Base-by-base conservation (phyloP, 306 rosid genomes). In the Rosa multiflora region DNA sequence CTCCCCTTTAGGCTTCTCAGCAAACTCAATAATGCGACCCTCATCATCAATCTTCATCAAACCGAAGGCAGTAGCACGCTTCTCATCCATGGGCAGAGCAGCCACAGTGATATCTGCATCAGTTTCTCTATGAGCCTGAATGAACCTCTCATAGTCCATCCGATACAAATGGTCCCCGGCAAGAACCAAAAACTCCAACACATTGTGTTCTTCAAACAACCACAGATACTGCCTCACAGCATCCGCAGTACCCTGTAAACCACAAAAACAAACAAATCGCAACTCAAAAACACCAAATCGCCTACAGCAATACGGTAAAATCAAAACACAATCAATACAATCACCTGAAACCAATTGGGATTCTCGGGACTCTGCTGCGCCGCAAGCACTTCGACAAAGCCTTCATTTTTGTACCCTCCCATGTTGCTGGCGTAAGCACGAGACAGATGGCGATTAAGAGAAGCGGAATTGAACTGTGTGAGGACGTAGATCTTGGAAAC, bases 311-410 rank as follows among this genome's bases (percentile, higher is more conserved):
- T 32, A 29, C 43, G 29, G 52, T 4, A 5, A 20, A 37, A 47
- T 20, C 13, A 6, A 14, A 4, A 5, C 40, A 71, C 7, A n/a
- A 46, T 7, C 21, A 52, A 43, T n/a, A 39, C 10, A 26, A 52
- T 85, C 52, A 94, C 99, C 99, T 95, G 99, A 62, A 95, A 95
- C 99, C 99, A 95, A 82, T 95, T 95, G 63, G 99, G 99, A 81
- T 95, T 95, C 86, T 95, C 99, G 0, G 99, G 98, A 76, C 99
- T 95, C 87, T 95, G 99, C 87, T 95, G 99, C 15, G 99, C 99
- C 10, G 99, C 99, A 4, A 95, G 99, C 80, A 95, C 99, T 77
- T 95, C 99, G 32, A 95, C 99, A 70, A 95, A 95, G 10, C 99
- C 99, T 78, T 95, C 99, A 55, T 91, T 95, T 62, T 95, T 95